Percentiles rank a stretch among this genome's conserved stretches.
phyloP scores from a whole-genome alignment of 1,284 basidiomycete genomes.

The Sanghuangporus sanghuang region DNA sequence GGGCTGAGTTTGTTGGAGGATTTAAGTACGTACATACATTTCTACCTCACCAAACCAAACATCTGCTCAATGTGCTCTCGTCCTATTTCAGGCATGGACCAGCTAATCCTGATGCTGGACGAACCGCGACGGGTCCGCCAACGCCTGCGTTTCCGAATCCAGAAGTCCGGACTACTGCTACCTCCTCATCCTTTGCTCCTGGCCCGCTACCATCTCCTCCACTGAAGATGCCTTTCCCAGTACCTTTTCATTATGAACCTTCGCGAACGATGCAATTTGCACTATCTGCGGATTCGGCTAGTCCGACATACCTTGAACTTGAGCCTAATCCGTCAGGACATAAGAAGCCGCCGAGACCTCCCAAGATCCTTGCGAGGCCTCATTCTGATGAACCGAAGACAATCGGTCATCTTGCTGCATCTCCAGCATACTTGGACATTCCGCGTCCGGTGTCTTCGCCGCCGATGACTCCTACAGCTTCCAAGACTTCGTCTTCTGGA shows the following conservation, averaged over 20 bases:
- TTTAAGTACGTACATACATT: conserved; percentile 9
- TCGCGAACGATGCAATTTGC: conserved; percentile 65
- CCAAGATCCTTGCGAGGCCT: conserved; percentile 14
- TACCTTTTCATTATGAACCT: conserved; percentile 30
- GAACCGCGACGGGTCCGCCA: neutral
- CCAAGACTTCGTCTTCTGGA: conserved; percentile 30
- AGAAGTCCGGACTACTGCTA: neutral
- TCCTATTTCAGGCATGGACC: conserved; percentile 6
- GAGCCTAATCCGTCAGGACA: neutral
- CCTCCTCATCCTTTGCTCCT: conserved; percentile 20
- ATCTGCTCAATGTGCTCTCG: too few relatives aligned
- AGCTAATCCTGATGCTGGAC: conserved; percentile 2
- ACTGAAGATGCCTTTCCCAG: conserved; percentile 29
- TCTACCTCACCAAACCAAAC: neutral
- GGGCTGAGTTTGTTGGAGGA: conserved; percentile 15
- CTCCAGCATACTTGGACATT: neutral
- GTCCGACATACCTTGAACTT: conserved; percentile 9
- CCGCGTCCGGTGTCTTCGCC: conserved; percentile 21
- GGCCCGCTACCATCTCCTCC: conserved; percentile 31
- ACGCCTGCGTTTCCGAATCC: conserved; percentile 9
- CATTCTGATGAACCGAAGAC: conserved; percentile 7
- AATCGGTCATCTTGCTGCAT: neutral
- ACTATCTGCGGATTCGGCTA: conserved; percentile 23
- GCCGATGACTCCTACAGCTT: conserved; percentile 24
- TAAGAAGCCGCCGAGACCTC: neutral